A percentile compares a stretch with the other conserved stretches of the same genome.
Evolutionary conservation across 805 yeast genomes (phyloP).

Genomic region (Candida ascalaphidarum): DNA sequence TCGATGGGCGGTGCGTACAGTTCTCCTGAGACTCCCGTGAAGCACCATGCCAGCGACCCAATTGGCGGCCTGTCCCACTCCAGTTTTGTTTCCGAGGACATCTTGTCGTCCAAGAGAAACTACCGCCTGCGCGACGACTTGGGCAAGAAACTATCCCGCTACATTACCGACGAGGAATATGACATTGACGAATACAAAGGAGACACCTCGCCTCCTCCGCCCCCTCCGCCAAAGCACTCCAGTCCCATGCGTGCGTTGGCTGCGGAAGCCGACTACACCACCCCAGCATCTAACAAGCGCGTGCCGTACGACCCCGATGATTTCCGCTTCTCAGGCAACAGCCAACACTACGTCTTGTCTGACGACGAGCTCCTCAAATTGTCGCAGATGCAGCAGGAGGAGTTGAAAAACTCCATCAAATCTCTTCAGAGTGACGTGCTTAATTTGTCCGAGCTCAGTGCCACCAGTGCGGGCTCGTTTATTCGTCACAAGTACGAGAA

Average conservation of each 20-base stretch:
- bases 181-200: conserved; percentile 8
- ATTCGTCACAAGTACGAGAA: conserved; percentile 60
- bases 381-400: conserved; percentile 26
- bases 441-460: conserved; percentile 64
- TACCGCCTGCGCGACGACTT: conserved; percentile 25
- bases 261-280: neutral
- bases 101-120: conserved; percentile 22
- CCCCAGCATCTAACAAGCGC: conserved; percentile 9
- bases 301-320: conserved; percentile 31
- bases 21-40: too few species aligned
- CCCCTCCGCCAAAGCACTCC: conserved; percentile 27
- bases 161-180: conserved; percentile 9
- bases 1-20: too few species aligned
- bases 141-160: conserved; percentile 21
- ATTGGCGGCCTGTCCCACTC: conserved; percentile 12
- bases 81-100: conserved; percentile 25
- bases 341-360: conserved; percentile 7
- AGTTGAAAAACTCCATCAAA: conserved; percentile 29
- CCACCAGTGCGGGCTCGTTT: conserved; percentile 83
- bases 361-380: conserved; percentile 20
- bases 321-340: conserved; percentile 20
- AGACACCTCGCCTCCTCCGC: conserved; percentile 12
- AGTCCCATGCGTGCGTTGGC: conserved; percentile 6
- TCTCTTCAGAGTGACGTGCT: conserved; percentile 39
- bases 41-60: too few species aligned